These are phyloP conservation scores for Nemania bipapillata DNA, from an alignment of 2,329 filamentous ascomycete species.

Conservation along the genomic window DNA sequence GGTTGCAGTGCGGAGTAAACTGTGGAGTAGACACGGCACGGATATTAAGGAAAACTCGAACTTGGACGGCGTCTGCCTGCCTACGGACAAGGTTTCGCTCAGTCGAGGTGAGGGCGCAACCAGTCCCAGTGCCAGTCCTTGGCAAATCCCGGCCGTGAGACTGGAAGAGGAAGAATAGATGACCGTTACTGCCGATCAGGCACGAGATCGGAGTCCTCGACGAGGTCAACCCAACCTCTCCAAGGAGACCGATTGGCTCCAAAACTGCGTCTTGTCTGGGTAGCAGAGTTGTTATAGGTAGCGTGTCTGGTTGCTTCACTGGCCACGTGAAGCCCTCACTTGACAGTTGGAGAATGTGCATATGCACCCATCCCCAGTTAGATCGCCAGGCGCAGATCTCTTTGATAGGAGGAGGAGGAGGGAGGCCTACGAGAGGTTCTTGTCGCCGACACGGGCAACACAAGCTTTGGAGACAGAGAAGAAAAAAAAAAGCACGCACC, in stretches of 20 bases:
- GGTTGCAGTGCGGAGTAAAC: slow-evolving; percentile 39
- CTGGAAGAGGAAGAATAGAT: slow-evolving; percentile 32
- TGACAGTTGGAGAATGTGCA: slow-evolving; percentile 36
- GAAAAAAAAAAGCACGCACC: not conserved
- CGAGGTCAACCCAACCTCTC: slow-evolving; percentile 14
- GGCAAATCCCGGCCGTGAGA: slow-evolving; percentile 24
- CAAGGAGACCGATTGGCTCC: slow-evolving; percentile 13
- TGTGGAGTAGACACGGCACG: slow-evolving; percentile 41
- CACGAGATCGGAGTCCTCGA: slow-evolving; percentile 31
- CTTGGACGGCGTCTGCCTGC: slow-evolving; percentile 14
- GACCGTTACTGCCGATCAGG: slow-evolving; percentile 39
- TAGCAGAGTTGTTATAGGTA: slow-evolving; percentile 2
- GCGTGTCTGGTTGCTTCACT: slow-evolving; percentile 20
- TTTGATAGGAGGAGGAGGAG: too few relatives aligned
- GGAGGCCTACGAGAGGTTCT: not conserved
- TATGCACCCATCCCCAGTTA: slow-evolving; percentile 21
- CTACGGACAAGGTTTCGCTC: slow-evolving; percentile 11
- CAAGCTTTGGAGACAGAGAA: slow-evolving; percentile 4
- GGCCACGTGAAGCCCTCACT: slow-evolving; percentile 33
- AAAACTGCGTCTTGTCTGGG: slow-evolving; percentile 4
- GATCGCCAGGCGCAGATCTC: slow-evolving; percentile 23
- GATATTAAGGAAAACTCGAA: slow-evolving; percentile 34
- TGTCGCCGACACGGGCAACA: slow-evolving; percentile 8
- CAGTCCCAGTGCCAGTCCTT: slow-evolving; percentile 14
- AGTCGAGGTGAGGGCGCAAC: slow-evolving; percentile 23